These are phyloP conservation scores for Ganoderma lucidum DNA, from an alignment of 1,284 basidiomycete genomes.

Conservation along the genomic window DNA sequence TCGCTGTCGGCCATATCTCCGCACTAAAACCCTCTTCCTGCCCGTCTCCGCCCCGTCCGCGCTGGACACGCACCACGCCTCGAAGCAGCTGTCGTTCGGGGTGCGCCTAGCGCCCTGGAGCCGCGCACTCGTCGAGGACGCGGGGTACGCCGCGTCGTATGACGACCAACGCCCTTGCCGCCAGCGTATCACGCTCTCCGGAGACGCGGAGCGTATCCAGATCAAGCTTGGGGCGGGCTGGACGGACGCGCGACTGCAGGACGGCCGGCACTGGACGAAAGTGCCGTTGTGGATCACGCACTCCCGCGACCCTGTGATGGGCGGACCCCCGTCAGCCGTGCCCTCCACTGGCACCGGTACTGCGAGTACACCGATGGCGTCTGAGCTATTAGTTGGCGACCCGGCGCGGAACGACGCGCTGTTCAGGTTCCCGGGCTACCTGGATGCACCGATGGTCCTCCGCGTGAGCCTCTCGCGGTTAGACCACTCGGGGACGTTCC, in stretches of 20 bases:
- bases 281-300: not conserved
- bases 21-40: not conserved
- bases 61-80: not conserved
- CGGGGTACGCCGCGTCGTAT: not conserved
- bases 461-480: not conserved
- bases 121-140: not conserved
- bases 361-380: not conserved
- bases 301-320: not conserved
- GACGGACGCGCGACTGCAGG: not conserved
- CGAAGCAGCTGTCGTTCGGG: not conserved
- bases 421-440: not conserved
- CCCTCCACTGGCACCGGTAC: not conserved
- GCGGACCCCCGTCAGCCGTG: not conserved
- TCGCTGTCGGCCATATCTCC: not conserved
- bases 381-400: not conserved
- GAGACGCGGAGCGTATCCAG: not conserved
- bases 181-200: not conserved
- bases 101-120: not conserved
- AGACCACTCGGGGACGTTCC: not conserved
- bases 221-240: not conserved
- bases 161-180: not conserved
- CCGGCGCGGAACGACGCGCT: not conserved
- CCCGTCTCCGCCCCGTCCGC: not conserved
- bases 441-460: not conserved
- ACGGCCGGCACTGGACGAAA: not conserved